These are phyloP conservation scores for Cordyceps cateniannulata DNA, from an alignment of 2,329 filamentous ascomycete species.

Conservation along the genomic window DNA sequence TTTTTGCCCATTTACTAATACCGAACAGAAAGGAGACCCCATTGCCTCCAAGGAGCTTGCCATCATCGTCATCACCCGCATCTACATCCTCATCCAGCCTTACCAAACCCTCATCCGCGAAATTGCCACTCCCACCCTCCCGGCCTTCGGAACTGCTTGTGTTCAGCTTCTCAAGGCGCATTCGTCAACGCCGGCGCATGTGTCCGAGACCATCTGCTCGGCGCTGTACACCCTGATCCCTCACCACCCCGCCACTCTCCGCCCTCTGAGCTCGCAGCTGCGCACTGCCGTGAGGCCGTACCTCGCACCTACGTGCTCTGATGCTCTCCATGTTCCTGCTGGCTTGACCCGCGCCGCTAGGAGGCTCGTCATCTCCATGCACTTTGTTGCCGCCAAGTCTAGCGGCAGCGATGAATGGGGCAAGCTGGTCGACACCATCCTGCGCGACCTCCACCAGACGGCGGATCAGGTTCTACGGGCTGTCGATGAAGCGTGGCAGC, in stretches of 20 bases:
- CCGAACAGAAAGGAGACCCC: constrained; percentile 65
- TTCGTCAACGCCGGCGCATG: constrained; percentile 31
- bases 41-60: constrained; percentile 67
- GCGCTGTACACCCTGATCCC: constrained; percentile 67
- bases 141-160: constrained; percentile 66
- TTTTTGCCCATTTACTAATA: constrained; percentile 16
- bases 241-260: constrained; percentile 77
- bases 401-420: constrained; percentile 72
- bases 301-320: constrained; percentile 57
- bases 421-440: constrained; percentile 53
- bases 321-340: constrained; percentile 40
- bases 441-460: constrained; percentile 62
- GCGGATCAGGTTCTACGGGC: constrained; percentile 73
- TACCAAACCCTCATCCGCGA: constrained; percentile 81
- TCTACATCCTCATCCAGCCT: constrained; percentile 75
- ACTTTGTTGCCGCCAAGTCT: constrained; percentile 76
- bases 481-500: constrained; percentile 76
- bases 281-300: constrained; percentile 52
- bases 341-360: constrained; percentile 53
- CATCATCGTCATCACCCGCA: constrained; percentile 70
- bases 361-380: constrained; percentile 62
- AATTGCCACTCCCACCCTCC: constrained; percentile 76
- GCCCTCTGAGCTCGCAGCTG: constrained; percentile 66
- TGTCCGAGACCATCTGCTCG: constrained; percentile 63
- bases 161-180: constrained; percentile 54